A percentile compares a stretch with the other conserved stretches of the same genome.
Evolutionary conservation across 106 monocot species (phyloP).

Genomic region (Apostasia shenzhenica): DNA sequence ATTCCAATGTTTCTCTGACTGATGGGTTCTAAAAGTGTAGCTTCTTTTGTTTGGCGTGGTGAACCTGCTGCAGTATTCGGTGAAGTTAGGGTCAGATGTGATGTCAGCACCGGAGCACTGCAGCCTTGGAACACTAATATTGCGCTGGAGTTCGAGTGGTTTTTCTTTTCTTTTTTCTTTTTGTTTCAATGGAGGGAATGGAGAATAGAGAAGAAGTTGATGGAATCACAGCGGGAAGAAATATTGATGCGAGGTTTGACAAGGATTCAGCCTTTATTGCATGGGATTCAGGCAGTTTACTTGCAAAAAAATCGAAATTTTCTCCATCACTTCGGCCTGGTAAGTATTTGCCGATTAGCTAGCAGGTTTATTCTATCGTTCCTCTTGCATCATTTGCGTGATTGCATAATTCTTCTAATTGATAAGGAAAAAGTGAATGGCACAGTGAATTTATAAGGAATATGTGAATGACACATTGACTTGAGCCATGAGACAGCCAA

Average conservation of each 20-base stretch:
- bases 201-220: background rate
- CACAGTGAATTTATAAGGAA: too few relatives aligned
- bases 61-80: background rate
- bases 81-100: background rate
- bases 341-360: background rate
- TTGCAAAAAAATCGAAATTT: background rate
- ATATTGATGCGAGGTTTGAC: background rate
- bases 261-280: background rate
- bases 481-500: too few relatives aligned
- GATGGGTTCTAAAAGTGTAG: background rate
- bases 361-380: background rate
- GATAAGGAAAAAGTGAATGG: too few relatives aligned
- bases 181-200: background rate
- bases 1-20: background rate
- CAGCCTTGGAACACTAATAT: background rate
- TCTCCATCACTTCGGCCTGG: background rate
- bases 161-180: background rate
- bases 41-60: background rate
- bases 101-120: background rate
- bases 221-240: background rate
- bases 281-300: background rate
- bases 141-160: background rate
- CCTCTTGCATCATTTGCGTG: too few relatives aligned
- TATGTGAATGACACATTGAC: too few relatives aligned
- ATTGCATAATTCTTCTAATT: too few relatives aligned